Conservation (phyloP, 768 basidiomycete genomes). For the Clitopilus passeckerianus region DNA sequence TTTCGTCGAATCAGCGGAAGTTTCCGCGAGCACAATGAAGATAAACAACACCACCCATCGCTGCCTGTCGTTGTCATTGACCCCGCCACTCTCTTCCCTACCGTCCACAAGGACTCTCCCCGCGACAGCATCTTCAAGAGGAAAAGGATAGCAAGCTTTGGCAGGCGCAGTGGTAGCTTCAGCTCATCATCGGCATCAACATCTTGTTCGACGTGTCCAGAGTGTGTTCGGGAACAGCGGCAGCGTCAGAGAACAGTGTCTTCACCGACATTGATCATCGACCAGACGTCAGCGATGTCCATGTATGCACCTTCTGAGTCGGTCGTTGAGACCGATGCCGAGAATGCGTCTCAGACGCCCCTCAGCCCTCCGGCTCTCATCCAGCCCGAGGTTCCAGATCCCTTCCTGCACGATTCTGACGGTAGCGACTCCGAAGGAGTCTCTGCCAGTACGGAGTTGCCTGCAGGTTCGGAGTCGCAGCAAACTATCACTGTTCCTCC, state of each 20-base stretch:
- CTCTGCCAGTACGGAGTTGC: slow-evolving; percentile 11
- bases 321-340: neutral
- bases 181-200: neutral
- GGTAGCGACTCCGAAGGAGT: slow-evolving; percentile 33
- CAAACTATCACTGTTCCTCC: slow-evolving; percentile 23
- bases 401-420: slow-evolving; percentile 54
- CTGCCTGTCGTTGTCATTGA: slow-evolving; percentile 13
- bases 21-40: slow-evolving; percentile 2
- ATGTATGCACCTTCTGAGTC: neutral
- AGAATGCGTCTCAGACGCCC: slow-evolving; percentile 13
- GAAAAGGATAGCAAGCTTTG: slow-evolving; percentile 1
- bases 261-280: neutral
- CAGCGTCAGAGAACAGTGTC: neutral
- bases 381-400: slow-evolving; percentile 52
- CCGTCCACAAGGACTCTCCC: slow-evolving; percentile 6
- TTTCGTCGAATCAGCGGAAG: slow-evolving; percentile 7
- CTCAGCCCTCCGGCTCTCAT: slow-evolving; percentile 25
- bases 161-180: slow-evolving; percentile 2
- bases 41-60: neutral
- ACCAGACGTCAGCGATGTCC: neutral
- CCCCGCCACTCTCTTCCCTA: slow-evolving; percentile 34
- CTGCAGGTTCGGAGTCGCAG: slow-evolving; percentile 22
- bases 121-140: slow-evolving; percentile 9
- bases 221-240: neutral
- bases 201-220: neutral